Conservation (phyloP, 495 filamentous ascomycete species). For the Penicillium ochrochloron region DNA sequence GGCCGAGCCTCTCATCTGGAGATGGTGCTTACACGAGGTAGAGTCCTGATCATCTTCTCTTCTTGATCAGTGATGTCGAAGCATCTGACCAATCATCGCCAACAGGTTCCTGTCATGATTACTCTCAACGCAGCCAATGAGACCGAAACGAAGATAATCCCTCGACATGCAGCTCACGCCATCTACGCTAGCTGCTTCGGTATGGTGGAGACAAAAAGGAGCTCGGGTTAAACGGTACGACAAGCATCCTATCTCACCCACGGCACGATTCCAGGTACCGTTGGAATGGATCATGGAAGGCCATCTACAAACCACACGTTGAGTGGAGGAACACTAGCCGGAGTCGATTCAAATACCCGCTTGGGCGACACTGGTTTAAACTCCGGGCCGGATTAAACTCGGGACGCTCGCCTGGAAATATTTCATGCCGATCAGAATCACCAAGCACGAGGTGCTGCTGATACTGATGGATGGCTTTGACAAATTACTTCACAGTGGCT, state of each 20-base stretch:
- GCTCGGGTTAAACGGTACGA: not conserved
- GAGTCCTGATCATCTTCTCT: not conserved
- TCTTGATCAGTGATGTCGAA: not conserved
- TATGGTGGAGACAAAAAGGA: too few species aligned
- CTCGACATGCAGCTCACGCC: too few species aligned
- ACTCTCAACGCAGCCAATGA: not conserved
- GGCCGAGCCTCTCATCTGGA: not conserved
- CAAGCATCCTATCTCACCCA: not conserved
- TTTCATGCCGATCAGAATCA: not conserved
- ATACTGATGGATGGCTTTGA: not conserved
- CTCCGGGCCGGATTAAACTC: not conserved
- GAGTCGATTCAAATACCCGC: not conserved
- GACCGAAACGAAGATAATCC: too few species aligned
- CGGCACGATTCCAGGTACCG: not conserved
- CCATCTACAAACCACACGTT: not conserved
- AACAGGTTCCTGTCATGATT: not conserved
- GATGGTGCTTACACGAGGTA: not conserved
- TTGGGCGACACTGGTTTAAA: not conserved
- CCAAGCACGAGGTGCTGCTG: not conserved
- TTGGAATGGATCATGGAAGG: not conserved
- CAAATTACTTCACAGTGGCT: not conserved
- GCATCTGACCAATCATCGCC: not conserved
- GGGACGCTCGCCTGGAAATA: not conserved
- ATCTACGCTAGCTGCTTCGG: too few species aligned
- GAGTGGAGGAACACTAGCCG: constrained; percentile 1